Conservation (phyloP, 2,329 filamentous ascomycete species). For the Fusarium proliferatum region DNA sequence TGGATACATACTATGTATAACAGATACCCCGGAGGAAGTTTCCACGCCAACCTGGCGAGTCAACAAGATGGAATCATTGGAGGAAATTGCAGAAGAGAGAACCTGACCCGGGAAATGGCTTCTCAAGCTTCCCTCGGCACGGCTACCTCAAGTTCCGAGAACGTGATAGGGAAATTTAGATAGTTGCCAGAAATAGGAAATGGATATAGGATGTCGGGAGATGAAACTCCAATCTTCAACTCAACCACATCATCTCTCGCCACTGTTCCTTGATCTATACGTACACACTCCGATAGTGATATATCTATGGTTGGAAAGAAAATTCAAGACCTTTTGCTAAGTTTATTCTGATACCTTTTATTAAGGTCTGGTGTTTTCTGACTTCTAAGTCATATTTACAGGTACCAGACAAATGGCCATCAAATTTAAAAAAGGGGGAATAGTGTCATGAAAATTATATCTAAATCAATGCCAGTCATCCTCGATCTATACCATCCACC, state of each 20-base stretch:
- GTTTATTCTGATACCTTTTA: too few species aligned
- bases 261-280: too few species aligned
- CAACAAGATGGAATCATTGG: slow-evolving; percentile 32
- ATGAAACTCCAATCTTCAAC: slow-evolving; percentile 16
- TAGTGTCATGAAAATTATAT: slow-evolving; percentile 44
- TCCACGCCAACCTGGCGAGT: slow-evolving; percentile 32
- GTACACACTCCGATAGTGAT: background rate
- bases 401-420: slow-evolving; percentile 9
- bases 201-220: slow-evolving; percentile 15
- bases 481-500: slow-evolving; percentile 27
- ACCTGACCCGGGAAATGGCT: background rate
- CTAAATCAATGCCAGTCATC: slow-evolving; percentile 43
- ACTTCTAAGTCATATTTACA: background rate
- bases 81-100: slow-evolving; percentile 14
- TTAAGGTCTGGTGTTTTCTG: too few species aligned
- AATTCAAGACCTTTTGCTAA: too few species aligned
- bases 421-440: slow-evolving; percentile 30
- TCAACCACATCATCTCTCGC: background rate
- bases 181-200: slow-evolving; percentile 32
- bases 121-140: background rate
- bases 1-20: slow-evolving; percentile 44
- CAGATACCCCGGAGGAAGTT: slow-evolving; percentile 46
- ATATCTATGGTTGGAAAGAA: too few species aligned
- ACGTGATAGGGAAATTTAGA: slow-evolving; percentile 3
- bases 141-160: background rate